These are phyloP conservation scores for Aspergillus luchuensis DNA, from an alignment of 2,329 filamentous ascomycete genomes.

Conservation along the genomic window DNA sequence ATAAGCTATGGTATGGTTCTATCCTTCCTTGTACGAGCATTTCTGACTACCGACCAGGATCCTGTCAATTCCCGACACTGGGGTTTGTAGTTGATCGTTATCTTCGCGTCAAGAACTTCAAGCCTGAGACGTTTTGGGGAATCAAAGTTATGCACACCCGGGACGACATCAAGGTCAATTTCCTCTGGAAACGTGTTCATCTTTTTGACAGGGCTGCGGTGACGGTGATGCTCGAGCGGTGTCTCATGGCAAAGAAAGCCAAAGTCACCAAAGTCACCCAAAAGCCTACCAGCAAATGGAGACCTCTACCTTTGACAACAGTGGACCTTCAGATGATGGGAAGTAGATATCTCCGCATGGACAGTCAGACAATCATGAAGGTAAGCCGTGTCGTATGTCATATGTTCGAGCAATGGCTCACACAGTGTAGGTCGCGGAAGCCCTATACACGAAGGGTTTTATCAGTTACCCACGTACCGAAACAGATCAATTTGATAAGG, in stretches of 20 bases:
- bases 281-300: constrained; percentile 92
- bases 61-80: constrained; percentile 94
- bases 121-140: constrained; percentile 88
- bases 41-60: constrained; percentile 54
- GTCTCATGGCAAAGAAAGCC: constrained; percentile 72
- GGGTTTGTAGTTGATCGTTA: constrained; percentile 98
- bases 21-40: not conserved
- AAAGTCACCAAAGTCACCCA: constrained; percentile 83
- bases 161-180: constrained; percentile 76
- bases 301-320: constrained; percentile 88
- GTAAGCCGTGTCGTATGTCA: constrained; percentile 36
- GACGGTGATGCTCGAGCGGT: constrained; percentile 81
- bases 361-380: constrained; percentile 85
- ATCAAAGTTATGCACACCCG: constrained; percentile 82
- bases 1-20: constrained; percentile 74
- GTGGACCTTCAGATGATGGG: constrained; percentile 97
- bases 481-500: constrained; percentile 91
- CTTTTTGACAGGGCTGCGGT: constrained; percentile 86
- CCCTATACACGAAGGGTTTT: constrained; percentile 88
- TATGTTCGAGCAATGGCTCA: constrained; percentile 4
- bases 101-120: constrained; percentile 89
- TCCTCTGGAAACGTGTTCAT: constrained; percentile 77
- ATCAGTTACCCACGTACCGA: constrained; percentile 98
- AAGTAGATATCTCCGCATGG: constrained; percentile 84
- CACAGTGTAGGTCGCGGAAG: constrained; percentile 65